phyloP scores from a whole-genome alignment of 1,284 basidiomycete genomes.

The Xanthoconium separans region DNA sequence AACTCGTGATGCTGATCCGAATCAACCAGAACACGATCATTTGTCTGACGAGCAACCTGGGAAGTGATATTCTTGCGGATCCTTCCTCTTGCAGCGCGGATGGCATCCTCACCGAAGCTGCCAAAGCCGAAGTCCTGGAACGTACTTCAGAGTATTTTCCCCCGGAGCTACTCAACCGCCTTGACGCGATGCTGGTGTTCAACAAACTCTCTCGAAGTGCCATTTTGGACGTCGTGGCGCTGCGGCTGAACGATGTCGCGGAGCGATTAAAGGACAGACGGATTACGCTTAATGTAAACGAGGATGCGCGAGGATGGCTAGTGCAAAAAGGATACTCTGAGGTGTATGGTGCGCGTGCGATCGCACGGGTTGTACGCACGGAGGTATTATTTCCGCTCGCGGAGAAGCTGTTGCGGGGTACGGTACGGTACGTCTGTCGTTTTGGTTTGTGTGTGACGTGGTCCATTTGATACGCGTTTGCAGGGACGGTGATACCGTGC shows the following conservation, averaged over 20 bases:
- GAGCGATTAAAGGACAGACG: constrained; percentile 60
- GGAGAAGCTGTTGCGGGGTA: constrained; percentile 71
- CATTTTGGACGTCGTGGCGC: constrained; percentile 75
- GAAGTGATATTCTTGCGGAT: constrained; percentile 76
- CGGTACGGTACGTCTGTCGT: constrained; percentile 54
- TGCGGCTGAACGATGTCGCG: constrained; percentile 77
- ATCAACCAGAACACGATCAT: constrained; percentile 32
- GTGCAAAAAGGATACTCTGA: constrained; percentile 82
- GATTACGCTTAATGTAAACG: constrained; percentile 74
- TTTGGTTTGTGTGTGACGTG: background rate
- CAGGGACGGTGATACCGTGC: constrained; percentile 37
- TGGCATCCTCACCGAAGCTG: constrained; percentile 66
- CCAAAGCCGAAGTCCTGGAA: constrained; percentile 71
- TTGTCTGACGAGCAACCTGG: constrained; percentile 48
- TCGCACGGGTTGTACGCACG: constrained; percentile 76
- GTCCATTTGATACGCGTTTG: background rate
- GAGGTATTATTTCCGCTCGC: constrained; percentile 80
- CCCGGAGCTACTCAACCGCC: constrained; percentile 87
- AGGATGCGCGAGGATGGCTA: constrained; percentile 69
- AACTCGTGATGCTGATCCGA: constrained; percentile 1
- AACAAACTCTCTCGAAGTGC: constrained; percentile 79
- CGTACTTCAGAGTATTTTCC: constrained; percentile 81
- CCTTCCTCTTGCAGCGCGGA: constrained; percentile 60
- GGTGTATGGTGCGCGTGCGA: constrained; percentile 83
- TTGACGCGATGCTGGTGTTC: constrained; percentile 88